Conservation (phyloP, 306 rosid species). For the Casuarina equisetifolia region DNA sequence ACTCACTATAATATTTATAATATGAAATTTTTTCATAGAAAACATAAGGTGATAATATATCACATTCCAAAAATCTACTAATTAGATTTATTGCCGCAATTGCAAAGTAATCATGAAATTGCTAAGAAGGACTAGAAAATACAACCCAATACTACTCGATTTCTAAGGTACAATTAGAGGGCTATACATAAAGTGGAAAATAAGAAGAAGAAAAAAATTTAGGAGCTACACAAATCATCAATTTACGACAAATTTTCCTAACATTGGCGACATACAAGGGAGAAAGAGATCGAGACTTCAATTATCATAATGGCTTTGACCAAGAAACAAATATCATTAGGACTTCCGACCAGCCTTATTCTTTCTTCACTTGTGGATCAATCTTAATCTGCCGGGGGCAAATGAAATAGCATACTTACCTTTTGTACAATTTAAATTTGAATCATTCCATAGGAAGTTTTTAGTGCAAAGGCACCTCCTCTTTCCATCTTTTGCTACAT, state of each 20-base stretch:
- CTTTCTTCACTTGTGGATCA: not conserved
- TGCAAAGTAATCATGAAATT: not conserved
- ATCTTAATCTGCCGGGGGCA: not conserved
- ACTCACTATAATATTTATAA: not conserved
- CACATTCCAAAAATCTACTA: not conserved
- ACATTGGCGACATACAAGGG: no score
- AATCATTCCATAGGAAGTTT: conserved; percentile 25
- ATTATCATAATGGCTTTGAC: no score
- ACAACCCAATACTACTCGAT: not conserved
- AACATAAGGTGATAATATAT: not conserved
- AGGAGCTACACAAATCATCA: not conserved
- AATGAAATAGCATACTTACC: not conserved
- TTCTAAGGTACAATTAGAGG: not conserved
- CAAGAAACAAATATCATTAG: no score
- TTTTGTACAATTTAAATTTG: conserved; percentile 12
- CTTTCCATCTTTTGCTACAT: not conserved
- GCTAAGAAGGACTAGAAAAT: not conserved
- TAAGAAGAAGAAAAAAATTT: not conserved
- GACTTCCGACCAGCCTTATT: no score
- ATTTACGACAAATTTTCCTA: not conserved
- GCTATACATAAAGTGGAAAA: not conserved
- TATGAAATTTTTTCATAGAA: not conserved
- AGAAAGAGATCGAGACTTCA: no score
- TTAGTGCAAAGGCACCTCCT: conserved; percentile 40
- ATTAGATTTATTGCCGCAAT: not conserved